Percentiles rank a stretch among this genome's conserved stretches.
Conservation (phyloP, 2,329 filamentous ascomycete genomes). For the Graphilbum ipis-grandicollis region DNA sequence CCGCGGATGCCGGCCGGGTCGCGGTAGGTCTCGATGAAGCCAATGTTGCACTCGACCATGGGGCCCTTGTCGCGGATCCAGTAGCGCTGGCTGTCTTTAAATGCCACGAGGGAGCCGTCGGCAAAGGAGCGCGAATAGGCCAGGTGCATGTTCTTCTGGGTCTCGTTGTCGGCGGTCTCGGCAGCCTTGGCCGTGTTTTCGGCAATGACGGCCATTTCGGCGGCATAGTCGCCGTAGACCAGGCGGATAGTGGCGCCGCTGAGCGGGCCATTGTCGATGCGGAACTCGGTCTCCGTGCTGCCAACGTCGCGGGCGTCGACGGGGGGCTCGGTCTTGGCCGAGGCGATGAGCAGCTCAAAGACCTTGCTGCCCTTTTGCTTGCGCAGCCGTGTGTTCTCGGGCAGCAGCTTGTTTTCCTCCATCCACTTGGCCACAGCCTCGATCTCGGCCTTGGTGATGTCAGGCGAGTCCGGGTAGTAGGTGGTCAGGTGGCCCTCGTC, state of each 20-base stretch:
- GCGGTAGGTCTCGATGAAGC: constrained; percentile 74
- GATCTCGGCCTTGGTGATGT: constrained; percentile 61
- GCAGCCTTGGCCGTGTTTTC: constrained; percentile 51
- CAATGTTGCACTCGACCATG: constrained; percentile 63
- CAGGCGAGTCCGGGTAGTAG: constrained; percentile 63
- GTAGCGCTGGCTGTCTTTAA: constrained; percentile 62
- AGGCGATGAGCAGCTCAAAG: constrained; percentile 62
- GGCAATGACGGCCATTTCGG: constrained; percentile 53
- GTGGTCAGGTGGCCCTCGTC: constrained; percentile 63
- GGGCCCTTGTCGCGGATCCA: constrained; percentile 78
- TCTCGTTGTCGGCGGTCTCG: constrained; percentile 55
- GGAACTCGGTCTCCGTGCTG: constrained; percentile 45
- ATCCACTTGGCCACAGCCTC: constrained; percentile 54
- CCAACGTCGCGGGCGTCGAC: constrained; percentile 44
- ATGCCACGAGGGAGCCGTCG: constrained; percentile 55
- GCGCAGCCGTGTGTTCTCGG: constrained; percentile 59
- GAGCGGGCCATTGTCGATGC: constrained; percentile 38
- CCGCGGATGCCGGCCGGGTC: constrained; percentile 67
- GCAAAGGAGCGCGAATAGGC: constrained; percentile 62
- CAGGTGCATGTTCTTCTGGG: constrained; percentile 53
- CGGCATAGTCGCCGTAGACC: constrained; percentile 56
- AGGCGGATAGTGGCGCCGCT: constrained; percentile 53
- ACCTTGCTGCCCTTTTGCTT: constrained; percentile 37
- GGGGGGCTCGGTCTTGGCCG: constrained; percentile 43
- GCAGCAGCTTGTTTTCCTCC: constrained; percentile 48